These are phyloP conservation scores for Flaveria ramosissima DNA, from an alignment of 129 eudicot genomes.

Conservation along the genomic window DNA sequence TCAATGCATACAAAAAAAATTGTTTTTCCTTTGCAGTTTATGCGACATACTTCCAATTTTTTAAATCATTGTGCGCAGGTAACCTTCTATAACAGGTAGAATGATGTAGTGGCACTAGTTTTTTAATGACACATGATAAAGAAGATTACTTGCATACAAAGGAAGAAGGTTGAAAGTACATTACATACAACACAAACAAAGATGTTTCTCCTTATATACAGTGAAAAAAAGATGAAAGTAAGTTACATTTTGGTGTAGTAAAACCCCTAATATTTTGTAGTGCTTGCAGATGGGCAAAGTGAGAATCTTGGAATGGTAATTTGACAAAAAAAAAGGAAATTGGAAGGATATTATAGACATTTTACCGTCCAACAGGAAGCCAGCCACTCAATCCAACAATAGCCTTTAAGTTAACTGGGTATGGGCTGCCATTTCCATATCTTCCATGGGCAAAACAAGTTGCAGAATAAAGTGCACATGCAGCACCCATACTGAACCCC, in stretches of 20 bases:
- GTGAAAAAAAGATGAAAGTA: background rate
- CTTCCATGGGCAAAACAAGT: conserved; percentile 88
- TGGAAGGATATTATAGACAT: background rate
- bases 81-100: background rate
- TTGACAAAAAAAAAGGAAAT: background rate
- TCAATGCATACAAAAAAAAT: background rate
- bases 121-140: background rate
- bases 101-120: background rate
- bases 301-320: background rate
- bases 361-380: conserved; percentile 94
- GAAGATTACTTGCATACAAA: background rate
- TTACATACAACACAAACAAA: background rate
- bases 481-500: conserved; percentile 99
- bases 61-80: background rate
- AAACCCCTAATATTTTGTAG: background rate
- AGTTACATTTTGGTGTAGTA: background rate
- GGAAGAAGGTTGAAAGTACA: background rate
- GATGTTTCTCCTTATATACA: background rate
- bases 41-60: background rate
- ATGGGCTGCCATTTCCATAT: conserved; percentile 78
- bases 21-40: background rate
- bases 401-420: conserved; percentile 75
- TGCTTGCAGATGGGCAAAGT: background rate
- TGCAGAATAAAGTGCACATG: conserved; percentile 90
- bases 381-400: conserved; percentile 90